Percentiles rank a stretch among this genome's conserved stretches.
Conservation (phyloP, 106 monocot genomes). For the Cymbidium sinense region DNA sequence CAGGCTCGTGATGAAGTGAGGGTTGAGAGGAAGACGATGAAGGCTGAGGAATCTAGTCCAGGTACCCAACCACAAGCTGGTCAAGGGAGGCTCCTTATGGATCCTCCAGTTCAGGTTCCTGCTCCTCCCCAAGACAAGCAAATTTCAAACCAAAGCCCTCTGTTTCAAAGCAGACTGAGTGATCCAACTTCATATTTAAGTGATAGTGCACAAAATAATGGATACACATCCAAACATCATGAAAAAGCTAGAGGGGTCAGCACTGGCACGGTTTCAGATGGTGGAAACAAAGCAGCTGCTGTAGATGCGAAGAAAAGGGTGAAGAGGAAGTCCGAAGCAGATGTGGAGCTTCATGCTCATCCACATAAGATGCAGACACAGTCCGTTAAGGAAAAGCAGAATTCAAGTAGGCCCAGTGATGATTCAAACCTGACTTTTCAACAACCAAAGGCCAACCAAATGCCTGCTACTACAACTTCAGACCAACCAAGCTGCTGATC, state of each 20-base stretch:
- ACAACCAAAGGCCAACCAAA: conserved; percentile 16
- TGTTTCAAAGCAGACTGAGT: conserved; percentile 15
- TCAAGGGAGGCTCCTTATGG: conserved; percentile 21
- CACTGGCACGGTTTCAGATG: conserved; percentile 9
- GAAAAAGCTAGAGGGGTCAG: conserved; percentile 20
- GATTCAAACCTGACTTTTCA: conserved; percentile 12
- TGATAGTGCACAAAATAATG: conserved; percentile 23
- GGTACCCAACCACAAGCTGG: conserved; percentile 14
- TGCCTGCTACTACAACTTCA: conserved; percentile 8
- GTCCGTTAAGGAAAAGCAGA: conserved; percentile 19
- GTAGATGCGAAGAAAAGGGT: conserved; percentile 41
- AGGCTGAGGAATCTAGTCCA: conserved; percentile 15
- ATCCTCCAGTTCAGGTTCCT: conserved; percentile 9
- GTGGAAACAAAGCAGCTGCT: conserved; percentile 15
- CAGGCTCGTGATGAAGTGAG: conserved; percentile 68
- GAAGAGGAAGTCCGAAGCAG: conserved; percentile 68
- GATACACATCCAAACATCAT: conserved; percentile 8
- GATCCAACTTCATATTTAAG: conserved; percentile 19
- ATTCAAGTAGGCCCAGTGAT: too few species aligned
- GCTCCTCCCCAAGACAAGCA: conserved; percentile 20
- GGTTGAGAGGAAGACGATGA: conserved; percentile 42
- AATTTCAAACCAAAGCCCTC: conserved; percentile 12
- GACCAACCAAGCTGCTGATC: conserved; percentile 26
- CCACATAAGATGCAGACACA: conserved; percentile 16
- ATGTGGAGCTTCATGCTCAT: conserved; percentile 29